These are phyloP conservation scores for Baeospora myosura DNA, from an alignment of 1,284 basidiomycete genomes.

Conservation along the genomic window DNA sequence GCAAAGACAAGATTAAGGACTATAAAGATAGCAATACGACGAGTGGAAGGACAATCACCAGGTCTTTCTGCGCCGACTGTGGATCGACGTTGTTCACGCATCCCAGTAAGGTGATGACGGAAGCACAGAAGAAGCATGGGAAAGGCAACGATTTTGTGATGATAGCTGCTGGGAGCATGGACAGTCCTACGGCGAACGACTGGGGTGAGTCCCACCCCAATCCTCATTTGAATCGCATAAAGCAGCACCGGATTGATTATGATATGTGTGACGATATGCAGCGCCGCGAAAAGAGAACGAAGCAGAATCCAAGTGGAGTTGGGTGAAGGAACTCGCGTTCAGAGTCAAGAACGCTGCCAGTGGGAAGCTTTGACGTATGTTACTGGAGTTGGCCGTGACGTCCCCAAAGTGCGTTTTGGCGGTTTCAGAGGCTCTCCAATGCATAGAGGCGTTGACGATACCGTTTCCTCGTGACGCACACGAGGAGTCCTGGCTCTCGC, in stretches of 20 bases:
- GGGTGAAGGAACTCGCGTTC: not conserved
- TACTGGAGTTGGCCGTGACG: too few species aligned
- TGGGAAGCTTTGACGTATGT: too few species aligned
- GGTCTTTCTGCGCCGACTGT: conserved; percentile 28
- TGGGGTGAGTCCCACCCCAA: conserved; percentile 25
- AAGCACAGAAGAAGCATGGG: too few species aligned
- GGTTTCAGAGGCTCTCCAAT: too few species aligned
- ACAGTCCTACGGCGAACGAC: conserved; percentile 15
- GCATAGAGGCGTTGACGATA: too few species aligned
- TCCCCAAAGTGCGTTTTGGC: too few species aligned
- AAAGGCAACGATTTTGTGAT: conserved; percentile 17
- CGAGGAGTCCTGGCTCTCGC: too few species aligned
- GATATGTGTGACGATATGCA: not conserved
- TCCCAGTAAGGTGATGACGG: conserved; percentile 15
- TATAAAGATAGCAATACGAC: conserved; percentile 24
- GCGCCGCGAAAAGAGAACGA: not conserved
- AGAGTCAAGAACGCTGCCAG: too few species aligned
- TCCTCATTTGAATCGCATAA: too few species aligned
- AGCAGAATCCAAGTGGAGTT: not conserved
- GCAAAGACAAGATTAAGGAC: conserved; percentile 20
- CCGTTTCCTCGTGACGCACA: too few species aligned
- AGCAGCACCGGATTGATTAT: not conserved
- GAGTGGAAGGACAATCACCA: conserved; percentile 23
- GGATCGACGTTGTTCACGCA: conserved; percentile 26
- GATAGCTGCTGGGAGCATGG: conserved; percentile 18